Conservation (phyloP, 129 eudicot genomes). For the Saussurea involucrata region DNA sequence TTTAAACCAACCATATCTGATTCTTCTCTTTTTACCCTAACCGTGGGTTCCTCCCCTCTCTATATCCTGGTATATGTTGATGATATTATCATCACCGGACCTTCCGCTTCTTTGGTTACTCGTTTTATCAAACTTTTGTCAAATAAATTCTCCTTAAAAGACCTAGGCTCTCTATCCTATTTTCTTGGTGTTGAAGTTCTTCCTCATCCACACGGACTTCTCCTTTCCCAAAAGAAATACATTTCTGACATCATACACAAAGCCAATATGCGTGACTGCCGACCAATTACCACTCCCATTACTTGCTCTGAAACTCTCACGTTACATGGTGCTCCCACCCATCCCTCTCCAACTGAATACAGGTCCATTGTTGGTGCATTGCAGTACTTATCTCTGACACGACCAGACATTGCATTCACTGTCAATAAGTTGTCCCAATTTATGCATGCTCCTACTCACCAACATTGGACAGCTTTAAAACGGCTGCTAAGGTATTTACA, state of each 20-base stretch:
- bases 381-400: neutral
- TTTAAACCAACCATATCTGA: neutral
- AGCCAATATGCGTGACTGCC: neutral
- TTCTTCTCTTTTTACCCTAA: neutral
- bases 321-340: neutral
- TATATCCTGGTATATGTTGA: too few species aligned
- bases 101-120: too few species aligned
- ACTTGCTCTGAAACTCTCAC: neutral
- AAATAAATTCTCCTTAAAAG: neutral
- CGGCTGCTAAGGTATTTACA: neutral
- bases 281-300: neutral
- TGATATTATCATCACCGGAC: too few species aligned
- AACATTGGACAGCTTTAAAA: too few species aligned
- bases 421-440: conserved; percentile 5
- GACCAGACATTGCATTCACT: too few species aligned
- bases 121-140: too few species aligned
- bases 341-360: neutral
- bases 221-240: neutral
- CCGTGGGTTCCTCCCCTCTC: too few species aligned
- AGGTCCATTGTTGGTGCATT: neutral
- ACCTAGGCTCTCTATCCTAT: too few species aligned
- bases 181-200: neutral
- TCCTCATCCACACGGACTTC: neutral
- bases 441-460: too few species aligned
- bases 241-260: neutral